Percentiles rank a stretch among this genome's conserved stretches.
phyloP scores from a whole-genome alignment of 306 rosid genomes.

The Corylus avellana region DNA sequence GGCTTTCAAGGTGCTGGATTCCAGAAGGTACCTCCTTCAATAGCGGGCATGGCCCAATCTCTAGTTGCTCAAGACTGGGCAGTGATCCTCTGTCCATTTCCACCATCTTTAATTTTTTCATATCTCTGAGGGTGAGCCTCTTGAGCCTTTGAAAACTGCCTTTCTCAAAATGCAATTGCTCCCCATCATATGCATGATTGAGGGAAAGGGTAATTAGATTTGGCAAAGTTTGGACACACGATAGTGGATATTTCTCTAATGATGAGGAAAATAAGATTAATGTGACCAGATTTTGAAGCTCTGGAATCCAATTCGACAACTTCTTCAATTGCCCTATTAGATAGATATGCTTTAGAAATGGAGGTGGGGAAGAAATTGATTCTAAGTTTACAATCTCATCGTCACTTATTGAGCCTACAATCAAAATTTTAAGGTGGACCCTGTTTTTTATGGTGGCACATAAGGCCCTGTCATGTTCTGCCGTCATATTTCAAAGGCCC shows the following conservation, averaged over 20 bases:
- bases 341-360: background rate
- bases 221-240: background rate
- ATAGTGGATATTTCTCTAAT: slow-evolving; percentile 2
- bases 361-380: background rate
- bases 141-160: slow-evolving; percentile 7
- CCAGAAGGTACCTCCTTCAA: slow-evolving; percentile 24
- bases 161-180: slow-evolving; percentile 3
- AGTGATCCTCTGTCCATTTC: slow-evolving; percentile 8
- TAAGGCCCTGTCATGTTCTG: background rate
- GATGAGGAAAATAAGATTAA: background rate
- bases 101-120: background rate
- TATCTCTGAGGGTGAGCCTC: background rate
- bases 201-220: background rate
- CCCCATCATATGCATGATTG: slow-evolving; percentile 14
- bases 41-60: background rate
- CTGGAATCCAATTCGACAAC: slow-evolving; percentile 19
- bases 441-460: background rate
- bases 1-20: background rate
- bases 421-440: slow-evolving; percentile 18
- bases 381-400: slow-evolving; percentile 23
- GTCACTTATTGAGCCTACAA: background rate
- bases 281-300: slow-evolving; percentile 9
- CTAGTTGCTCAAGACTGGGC: slow-evolving; percentile 1
- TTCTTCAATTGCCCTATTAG: slow-evolving; percentile 9
- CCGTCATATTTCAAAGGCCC: background rate